Evolutionary conservation across 1,284 basidiomycete genomes (phyloP), one percentile per base, ranked within the genome.

Genomic region (Volvariella volvacea): DNA sequence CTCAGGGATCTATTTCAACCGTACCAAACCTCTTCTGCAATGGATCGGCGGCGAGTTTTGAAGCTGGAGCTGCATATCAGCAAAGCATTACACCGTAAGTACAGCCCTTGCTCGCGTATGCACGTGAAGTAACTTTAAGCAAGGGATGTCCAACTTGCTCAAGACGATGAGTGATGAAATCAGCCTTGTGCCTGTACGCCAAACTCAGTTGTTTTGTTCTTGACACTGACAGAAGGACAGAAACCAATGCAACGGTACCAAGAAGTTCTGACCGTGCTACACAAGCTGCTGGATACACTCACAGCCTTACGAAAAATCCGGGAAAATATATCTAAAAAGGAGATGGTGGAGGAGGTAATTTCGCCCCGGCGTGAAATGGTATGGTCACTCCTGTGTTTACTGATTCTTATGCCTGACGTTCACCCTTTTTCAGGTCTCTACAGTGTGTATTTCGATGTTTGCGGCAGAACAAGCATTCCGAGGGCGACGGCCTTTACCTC

Each of bases 391-490:
- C 36, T 15, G 21, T 30, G n/a, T n/a, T n/a, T n/a, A n/a, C n/a
- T n/a, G n/a, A n/a, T n/a, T n/a, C n/a, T n/a, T n/a, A n/a, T n/a
- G n/a, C n/a, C n/a, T 28, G n/a, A 32, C 12, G 38, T 9, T 9
- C 12, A 39, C 15, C 12, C 33, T 1, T 37, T 39, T 10, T 12
- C 21, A 57, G 55, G 52, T 56, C 49, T 76, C 73, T 2, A 70
- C 67, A 50, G 58, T 76, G 3, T 74, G 69, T 52, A 59, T 76
- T 34, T 63, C 64, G 3, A 56, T 76, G 15, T 76, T 73, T 48
- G 71, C 72, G 2, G 70, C 68, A 50, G 73, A 76, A 48, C 68
- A 74, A 39, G 73, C 70, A 3, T 76, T 76, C 55, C 60, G 65
- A 4, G 67, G 66, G 3, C 64, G 69, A 28, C 71, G 72, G 46